Evolutionary conservation across 176 grass and related monocot species (phyloP).

Genomic region (Avena insularis): DNA sequence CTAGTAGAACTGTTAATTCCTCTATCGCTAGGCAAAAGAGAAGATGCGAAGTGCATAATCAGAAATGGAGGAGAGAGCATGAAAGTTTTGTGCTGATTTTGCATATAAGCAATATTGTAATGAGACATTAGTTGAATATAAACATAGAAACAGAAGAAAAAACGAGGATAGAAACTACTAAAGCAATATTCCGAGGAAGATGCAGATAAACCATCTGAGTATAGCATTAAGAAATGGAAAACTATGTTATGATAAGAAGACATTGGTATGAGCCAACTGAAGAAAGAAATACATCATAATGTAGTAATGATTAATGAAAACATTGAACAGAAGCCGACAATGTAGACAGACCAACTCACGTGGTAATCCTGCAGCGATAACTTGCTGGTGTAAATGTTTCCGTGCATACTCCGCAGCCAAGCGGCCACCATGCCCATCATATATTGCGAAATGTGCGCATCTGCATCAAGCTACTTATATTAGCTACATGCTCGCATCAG

Average conservation of each 20-base stretch:
- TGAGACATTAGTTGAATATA: not conserved
- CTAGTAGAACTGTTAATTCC: not conserved
- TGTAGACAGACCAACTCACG: slow-evolving; percentile 99
- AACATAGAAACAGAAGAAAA: not conserved
- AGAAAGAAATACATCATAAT: slow-evolving; percentile 14
- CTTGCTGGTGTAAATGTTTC: slow-evolving; percentile 83
- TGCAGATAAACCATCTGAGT: not conserved
- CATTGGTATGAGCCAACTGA: not conserved
- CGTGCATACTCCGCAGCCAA: slow-evolving; percentile 82
- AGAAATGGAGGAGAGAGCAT: not conserved
- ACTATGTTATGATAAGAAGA: not conserved
- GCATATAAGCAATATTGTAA: not conserved
- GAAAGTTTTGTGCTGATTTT: not conserved
- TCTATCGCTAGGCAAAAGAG: not conserved
- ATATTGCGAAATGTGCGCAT: slow-evolving; percentile 84
- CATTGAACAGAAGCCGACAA: slow-evolving; percentile 46
- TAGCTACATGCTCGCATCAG: not conserved
- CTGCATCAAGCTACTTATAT: slow-evolving; percentile 44
- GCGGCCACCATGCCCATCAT: slow-evolving; percentile 85
- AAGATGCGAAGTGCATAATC: slow-evolving; percentile 4
- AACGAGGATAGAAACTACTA: not conserved
- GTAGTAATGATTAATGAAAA: not conserved
- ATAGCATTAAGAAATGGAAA: not conserved
- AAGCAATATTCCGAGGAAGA: not conserved
- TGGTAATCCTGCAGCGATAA: slow-evolving; percentile 91